A percentile compares a stretch with the other conserved stretches of the same genome.
Evolutionary conservation across 2,329 filamentous ascomycete species (phyloP).

Genomic region (Fusarium sp.): DNA sequence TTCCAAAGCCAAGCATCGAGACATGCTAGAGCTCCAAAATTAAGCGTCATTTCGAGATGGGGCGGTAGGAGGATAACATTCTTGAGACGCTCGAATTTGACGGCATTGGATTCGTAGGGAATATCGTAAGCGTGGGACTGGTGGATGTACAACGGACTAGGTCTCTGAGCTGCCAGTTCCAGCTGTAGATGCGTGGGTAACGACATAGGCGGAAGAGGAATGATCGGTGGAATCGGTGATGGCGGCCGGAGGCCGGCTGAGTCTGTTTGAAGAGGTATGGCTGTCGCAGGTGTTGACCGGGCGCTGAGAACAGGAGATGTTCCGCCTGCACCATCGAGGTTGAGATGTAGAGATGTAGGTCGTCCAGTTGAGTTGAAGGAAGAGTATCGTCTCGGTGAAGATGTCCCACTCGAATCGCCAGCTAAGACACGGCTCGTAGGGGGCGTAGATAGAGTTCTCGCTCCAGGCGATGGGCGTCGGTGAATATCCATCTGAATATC

Average conservation of each 20-base stretch:
- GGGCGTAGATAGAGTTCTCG: slow-evolving; percentile 62
- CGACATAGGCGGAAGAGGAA: slow-evolving; percentile 73
- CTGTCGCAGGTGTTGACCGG: slow-evolving; percentile 38
- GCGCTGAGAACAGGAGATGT: slow-evolving; percentile 29
- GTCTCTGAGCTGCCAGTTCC: slow-evolving; percentile 69
- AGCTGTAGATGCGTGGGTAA: slow-evolving; percentile 72
- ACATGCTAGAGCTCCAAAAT: slow-evolving; percentile 90
- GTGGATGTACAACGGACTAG: slow-evolving; percentile 73
- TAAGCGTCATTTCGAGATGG: slow-evolving; percentile 83
- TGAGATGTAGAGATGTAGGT: slow-evolving; percentile 58
- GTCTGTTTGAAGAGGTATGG: slow-evolving; percentile 39
- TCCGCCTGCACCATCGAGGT: slow-evolving; percentile 42
- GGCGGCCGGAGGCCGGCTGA: slow-evolving; percentile 47
- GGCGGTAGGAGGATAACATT: slow-evolving; percentile 88
- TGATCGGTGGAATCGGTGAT: slow-evolving; percentile 63
- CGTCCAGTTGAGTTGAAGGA: slow-evolving; percentile 58
- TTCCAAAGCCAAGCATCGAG: slow-evolving; percentile 97
- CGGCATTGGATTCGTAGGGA: slow-evolving; percentile 90
- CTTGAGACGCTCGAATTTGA: slow-evolving; percentile 90
- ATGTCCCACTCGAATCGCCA: slow-evolving; percentile 40
- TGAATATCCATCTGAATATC: slow-evolving; percentile 34
- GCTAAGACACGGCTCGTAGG: slow-evolving; percentile 57
- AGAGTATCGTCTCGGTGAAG: slow-evolving; percentile 59
- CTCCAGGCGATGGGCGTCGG: slow-evolving; percentile 48
- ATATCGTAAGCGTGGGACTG: slow-evolving; percentile 65